Percentiles rank a stretch among this genome's conserved stretches.
Conservation (phyloP, 176 grass and related monocot species). For the Oryza punctata region DNA sequence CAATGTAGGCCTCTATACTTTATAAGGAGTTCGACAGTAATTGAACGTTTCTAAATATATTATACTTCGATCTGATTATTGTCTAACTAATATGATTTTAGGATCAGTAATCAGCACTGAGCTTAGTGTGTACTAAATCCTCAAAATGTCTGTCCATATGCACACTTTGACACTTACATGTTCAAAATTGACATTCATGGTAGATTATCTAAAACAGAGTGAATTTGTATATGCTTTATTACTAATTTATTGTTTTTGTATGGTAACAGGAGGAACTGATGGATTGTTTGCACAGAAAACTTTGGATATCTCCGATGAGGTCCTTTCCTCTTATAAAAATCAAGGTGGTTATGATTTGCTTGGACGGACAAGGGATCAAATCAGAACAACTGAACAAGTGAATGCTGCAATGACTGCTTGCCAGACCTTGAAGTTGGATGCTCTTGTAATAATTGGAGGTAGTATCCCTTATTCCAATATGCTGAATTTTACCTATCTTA, state of each 20-base stretch:
- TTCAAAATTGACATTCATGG: neutral
- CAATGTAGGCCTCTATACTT: neutral
- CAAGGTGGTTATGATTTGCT: slow-evolving; percentile 91
- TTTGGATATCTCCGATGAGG: slow-evolving; percentile 68
- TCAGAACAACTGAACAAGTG: slow-evolving; percentile 80
- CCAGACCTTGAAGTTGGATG: slow-evolving; percentile 66
- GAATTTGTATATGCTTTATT: slow-evolving; percentile 5
- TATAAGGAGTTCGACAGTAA: neutral
- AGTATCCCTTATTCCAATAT: slow-evolving; percentile 1
- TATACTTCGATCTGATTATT: neutral
- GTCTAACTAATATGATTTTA: neutral
- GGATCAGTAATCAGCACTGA: neutral
- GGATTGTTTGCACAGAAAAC: slow-evolving; percentile 81
- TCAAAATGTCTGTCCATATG: neutral
- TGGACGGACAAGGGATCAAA: slow-evolving; percentile 81
- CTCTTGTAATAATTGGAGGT: slow-evolving; percentile 82
- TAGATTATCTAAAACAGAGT: neutral
- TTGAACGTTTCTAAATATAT: neutral
- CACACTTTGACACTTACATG: neutral
- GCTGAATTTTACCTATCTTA: slow-evolving; percentile 23
- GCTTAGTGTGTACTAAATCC: neutral
- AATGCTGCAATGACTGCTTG: slow-evolving; percentile 68
- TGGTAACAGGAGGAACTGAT: slow-evolving; percentile 70
- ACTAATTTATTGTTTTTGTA: slow-evolving; percentile 37
- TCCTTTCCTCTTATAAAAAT: slow-evolving; percentile 76